Percentiles rank a stretch among this genome's conserved stretches.
Conservation (phyloP, 345 rosid genomes). For the Arabidopsis thaliana region TAIR10.1 NC_003074.8:22882001-22882500, state of each 20-base stretch:
- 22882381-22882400: background rate
- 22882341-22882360: background rate
- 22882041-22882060: background rate
- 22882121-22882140: background rate
- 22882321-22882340: background rate
- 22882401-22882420: background rate
- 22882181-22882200: background rate
- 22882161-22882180: background rate
- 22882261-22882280: background rate
- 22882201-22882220: background rate
- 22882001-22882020: background rate
- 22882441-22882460: background rate
- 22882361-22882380: background rate
- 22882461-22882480: background rate
- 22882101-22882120: background rate
- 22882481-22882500: background rate
- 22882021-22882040: background rate
- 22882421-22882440: background rate
- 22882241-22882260: background rate
- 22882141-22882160: background rate
- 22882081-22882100: background rate
- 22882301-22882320: background rate
- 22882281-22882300: background rate
- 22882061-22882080: conserved; percentile 4
- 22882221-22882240: background rate